These are phyloP conservation scores for Plasmodium inui DNA, from an alignment of 169 alveolate species.

Conservation along the genomic window DNA sequence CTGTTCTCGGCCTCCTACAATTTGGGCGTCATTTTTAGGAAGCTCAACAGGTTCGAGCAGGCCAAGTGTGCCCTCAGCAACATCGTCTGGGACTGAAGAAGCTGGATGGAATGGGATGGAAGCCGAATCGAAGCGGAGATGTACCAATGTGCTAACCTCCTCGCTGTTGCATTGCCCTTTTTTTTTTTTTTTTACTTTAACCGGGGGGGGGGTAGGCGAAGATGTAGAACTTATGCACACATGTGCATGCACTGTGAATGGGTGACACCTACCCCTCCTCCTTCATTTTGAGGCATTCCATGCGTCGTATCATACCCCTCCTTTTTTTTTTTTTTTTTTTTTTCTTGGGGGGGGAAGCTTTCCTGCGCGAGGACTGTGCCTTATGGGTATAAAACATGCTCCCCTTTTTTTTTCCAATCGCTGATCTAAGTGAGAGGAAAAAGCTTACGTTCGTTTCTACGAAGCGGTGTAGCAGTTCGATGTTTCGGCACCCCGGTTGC, in stretches of 20 bases:
- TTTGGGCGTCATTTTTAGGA: conserved; percentile 47
- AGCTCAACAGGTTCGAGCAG: conserved; percentile 49
- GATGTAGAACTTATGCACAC: background rate
- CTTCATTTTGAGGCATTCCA: background rate
- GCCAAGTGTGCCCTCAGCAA: conserved; percentile 27
- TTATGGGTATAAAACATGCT: background rate
- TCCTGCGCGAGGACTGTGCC: background rate
- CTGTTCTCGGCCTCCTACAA: conserved; percentile 72
- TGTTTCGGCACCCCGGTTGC: background rate
- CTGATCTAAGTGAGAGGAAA: background rate
- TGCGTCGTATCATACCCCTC: background rate
- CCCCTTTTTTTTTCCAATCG: background rate
- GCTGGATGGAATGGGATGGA: no score
- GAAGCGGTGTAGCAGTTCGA: background rate
- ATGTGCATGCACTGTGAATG: background rate
- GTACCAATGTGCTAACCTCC: background rate
- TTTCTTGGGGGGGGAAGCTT: background rate
- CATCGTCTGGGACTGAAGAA: conserved; percentile 60
- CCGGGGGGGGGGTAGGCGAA: background rate
- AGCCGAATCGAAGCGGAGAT: background rate
- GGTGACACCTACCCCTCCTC: background rate
- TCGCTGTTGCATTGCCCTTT: background rate
- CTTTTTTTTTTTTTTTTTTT: no score
- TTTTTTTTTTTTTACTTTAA: no score
- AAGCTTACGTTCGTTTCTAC: background rate